phyloP scores from a whole-genome alignment of 1,284 basidiomycete genomes.

The Pulveroboletus ridleyi region DNA sequence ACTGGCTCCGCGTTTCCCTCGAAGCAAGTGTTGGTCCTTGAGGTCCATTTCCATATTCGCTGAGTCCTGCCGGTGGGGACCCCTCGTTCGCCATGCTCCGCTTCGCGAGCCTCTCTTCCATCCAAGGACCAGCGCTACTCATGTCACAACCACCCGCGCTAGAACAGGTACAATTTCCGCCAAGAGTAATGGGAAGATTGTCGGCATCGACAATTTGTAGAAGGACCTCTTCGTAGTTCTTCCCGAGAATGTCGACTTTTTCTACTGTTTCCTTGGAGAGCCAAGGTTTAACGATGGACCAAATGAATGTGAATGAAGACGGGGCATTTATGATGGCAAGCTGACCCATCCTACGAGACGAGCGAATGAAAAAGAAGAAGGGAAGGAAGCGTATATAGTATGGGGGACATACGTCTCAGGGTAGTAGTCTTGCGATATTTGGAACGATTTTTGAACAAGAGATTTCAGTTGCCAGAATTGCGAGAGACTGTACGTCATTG shows the following conservation, averaged over 20 bases:
- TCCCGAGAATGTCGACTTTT: constrained; percentile 69
- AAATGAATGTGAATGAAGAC: constrained; percentile 72
- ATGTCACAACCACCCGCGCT: constrained; percentile 61
- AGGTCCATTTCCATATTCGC: constrained; percentile 17
- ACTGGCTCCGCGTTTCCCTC: constrained; percentile 7
- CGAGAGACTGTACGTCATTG: constrained; percentile 46
- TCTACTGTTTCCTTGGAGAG: constrained; percentile 72
- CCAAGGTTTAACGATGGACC: constrained; percentile 73
- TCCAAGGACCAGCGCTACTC: constrained; percentile 74
- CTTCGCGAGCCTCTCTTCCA: constrained; percentile 60
- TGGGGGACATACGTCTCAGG: constrained; percentile 66
- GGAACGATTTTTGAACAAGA: constrained; percentile 63
- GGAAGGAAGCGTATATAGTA: too few relatives aligned
- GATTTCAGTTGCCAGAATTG: constrained; percentile 80
- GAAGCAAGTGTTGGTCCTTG: constrained; percentile 12
- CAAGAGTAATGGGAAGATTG: constrained; percentile 48
- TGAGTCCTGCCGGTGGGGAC: constrained; percentile 2
- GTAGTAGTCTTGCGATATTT: constrained; percentile 78
- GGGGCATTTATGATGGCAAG: constrained; percentile 75
- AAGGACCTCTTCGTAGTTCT: constrained; percentile 59
- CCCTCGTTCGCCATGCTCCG: not conserved
- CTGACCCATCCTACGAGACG: constrained; percentile 63
- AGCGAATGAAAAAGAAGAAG: constrained; percentile 3
- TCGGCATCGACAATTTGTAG: constrained; percentile 63
- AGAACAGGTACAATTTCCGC: constrained; percentile 61